These are phyloP conservation scores for Xerocomus spinulosus DNA, from an alignment of 768 basidiomycete species.

Conservation along the genomic window DNA sequence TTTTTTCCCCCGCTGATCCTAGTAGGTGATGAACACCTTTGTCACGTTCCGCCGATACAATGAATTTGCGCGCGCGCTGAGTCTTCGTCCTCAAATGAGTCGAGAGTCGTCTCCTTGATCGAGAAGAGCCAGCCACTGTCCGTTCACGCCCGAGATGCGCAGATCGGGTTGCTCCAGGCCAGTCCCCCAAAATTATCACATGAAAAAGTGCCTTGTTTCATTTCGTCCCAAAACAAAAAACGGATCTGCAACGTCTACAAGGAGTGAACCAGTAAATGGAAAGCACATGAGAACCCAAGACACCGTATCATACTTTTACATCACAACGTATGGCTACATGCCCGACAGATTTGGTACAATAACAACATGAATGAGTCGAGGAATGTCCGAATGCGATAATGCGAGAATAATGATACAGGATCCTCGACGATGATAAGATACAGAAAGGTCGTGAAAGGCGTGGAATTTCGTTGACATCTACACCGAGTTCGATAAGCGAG, in stretches of 20 bases:
- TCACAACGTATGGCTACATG: conserved; percentile 36
- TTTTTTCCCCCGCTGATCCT: neutral
- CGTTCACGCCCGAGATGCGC: conserved; percentile 1
- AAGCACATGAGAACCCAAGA: too few species aligned
- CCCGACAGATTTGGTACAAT: conserved; percentile 20
- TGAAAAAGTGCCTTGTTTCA: conserved; percentile 7
- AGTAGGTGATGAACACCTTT: neutral
- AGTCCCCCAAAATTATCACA: conserved; percentile 16
- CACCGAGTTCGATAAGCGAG: conserved; percentile 7
- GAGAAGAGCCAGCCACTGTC: neutral
- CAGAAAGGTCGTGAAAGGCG: conserved; percentile 24
- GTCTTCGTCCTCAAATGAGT: conserved; percentile 14
- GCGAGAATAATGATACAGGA: conserved; percentile 34
- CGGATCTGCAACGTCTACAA: too few species aligned
- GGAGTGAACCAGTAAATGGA: too few species aligned
- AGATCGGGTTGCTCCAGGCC: neutral
- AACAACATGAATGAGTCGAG: conserved; percentile 17
- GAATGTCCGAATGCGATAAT: conserved; percentile 27
- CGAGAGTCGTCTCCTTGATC: neutral
- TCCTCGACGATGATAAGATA: conserved; percentile 27
- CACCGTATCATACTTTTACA: conserved; percentile 29
- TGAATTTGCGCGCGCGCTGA: conserved; percentile 9
- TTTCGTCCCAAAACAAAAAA: conserved; percentile 15
- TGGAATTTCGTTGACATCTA: conserved; percentile 25
- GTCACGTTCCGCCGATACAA: conserved; percentile 18